These are phyloP conservation scores for Eucalyptus marginata DNA, from an alignment of 345 rosid genomes.

Conservation along the genomic window DNA sequence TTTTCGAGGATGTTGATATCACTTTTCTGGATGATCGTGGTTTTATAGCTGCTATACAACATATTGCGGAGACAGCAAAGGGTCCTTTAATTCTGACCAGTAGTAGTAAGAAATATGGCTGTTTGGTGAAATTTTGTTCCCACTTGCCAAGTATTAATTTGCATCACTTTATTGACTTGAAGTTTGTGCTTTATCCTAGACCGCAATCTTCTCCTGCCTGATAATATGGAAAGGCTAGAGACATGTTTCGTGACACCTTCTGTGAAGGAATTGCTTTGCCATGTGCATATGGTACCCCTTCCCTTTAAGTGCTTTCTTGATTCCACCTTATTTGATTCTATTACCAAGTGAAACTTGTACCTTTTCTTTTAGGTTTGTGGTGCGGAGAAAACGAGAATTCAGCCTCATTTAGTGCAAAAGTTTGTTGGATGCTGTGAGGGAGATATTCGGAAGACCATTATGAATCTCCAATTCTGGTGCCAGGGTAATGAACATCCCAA, in stretches of 20 bases:
- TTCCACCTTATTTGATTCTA: background rate
- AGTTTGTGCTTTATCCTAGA: constrained; percentile 27
- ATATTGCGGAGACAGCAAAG: constrained; percentile 82
- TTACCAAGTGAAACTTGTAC: background rate
- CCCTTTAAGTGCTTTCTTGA: background rate
- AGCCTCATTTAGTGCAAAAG: constrained; percentile 41
- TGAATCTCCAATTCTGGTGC: constrained; percentile 90
- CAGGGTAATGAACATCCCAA: constrained; percentile 40
- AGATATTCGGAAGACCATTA: constrained; percentile 72
- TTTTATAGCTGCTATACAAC: constrained; percentile 68
- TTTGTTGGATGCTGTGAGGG: constrained; percentile 38
- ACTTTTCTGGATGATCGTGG: constrained; percentile 87
- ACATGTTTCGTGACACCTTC: constrained; percentile 47
- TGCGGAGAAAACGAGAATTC: constrained; percentile 45
- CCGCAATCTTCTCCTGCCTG: constrained; percentile 53
- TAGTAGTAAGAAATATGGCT: constrained; percentile 44
- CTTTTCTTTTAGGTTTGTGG: constrained; percentile 49
- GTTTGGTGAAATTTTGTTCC: background rate
- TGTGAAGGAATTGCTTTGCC: constrained; percentile 43
- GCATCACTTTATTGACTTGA: background rate
- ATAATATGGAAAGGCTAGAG: constrained; percentile 52
- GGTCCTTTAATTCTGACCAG: constrained; percentile 84
- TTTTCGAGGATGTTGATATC: constrained; percentile 93
- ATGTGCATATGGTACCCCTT: constrained; percentile 34
- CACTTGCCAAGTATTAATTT: background rate